Evolutionary conservation across 305 asterid species (phyloP), one percentile per base, ranked within the genome.

Genomic region (Salvia sclarea): DNA sequence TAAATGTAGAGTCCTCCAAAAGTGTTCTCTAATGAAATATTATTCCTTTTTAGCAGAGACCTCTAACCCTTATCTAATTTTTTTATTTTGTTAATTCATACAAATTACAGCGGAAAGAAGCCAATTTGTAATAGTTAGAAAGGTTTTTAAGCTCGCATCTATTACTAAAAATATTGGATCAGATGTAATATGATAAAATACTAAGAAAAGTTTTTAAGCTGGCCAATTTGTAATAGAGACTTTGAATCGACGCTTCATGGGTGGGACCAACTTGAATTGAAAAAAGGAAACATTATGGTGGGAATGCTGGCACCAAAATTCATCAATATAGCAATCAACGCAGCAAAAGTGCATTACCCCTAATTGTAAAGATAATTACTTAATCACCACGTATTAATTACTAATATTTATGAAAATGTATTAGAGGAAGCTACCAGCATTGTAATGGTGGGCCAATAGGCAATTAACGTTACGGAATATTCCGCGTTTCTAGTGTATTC

Each of bases 361-460:
- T 33, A 4, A 10, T 10, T 22, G 4, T 22, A 0, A 0, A 11
- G 5, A 22, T 8, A 47, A 61, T 70, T 61, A 21, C 69, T 13
- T 38, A 49, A 38, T 67, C 41, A 59, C 17, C 49, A 5, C 1
- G 13, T 0, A 17, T 30, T 38, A 12, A 49, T 65, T 8, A 5
- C 7, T 48, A 33, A 35, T 35, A 12, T 22, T 5, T 8, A 2
- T 20, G 20, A 50, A 6, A 41, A 31, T 20, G 21, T 49, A 73
- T 56, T 21, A 73, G 41, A 73, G 41, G 69, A 70, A 48, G 24
- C n/a, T 49, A n/a, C 2, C 35, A 54, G 58, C 33, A 24, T 9
- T 9, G 10, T 31, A 30, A 22, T 52, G 59, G 66, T 76, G 73
- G 76, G 66, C 53, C 73, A 24, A 18, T 9, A 11, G 4, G 10